Evolutionary conservation across 495 filamentous ascomycete species (phyloP).

Genomic region (Aeminium ludgeri): DNA sequence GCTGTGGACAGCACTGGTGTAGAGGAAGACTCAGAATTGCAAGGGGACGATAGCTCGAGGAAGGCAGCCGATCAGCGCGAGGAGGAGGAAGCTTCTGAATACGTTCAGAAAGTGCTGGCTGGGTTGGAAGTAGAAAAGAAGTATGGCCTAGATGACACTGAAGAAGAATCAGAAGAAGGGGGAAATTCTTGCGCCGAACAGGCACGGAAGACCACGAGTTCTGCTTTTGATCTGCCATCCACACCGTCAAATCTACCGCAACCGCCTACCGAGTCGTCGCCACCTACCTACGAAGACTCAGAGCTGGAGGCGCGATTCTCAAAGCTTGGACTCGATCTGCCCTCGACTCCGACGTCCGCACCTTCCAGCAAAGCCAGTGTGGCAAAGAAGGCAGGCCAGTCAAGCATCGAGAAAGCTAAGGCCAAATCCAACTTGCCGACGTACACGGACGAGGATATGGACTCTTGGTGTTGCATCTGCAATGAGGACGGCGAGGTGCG

Average conservation of each 20-base stretch:
- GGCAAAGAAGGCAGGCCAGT: slow-evolving; percentile 4
- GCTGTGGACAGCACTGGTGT: no score
- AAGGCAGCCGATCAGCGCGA: slow-evolving; percentile 7
- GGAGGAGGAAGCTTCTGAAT: slow-evolving; percentile 21
- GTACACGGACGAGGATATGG: slow-evolving; percentile 45
- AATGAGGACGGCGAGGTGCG: slow-evolving; percentile 45
- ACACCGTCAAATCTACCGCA: slow-evolving; percentile 9
- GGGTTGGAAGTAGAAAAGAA: slow-evolving; percentile 20
- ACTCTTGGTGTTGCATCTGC: slow-evolving; percentile 55
- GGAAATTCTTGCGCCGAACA: neutral
- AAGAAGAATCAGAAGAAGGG: slow-evolving; percentile 1
- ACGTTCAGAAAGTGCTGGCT: slow-evolving; percentile 21
- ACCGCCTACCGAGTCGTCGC: neutral
- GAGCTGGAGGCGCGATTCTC: slow-evolving; percentile 12
- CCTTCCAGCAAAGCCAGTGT: slow-evolving; percentile 9
- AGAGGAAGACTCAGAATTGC: neutral
- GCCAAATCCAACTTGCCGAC: slow-evolving; percentile 18
- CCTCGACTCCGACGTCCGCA: slow-evolving; percentile 18
- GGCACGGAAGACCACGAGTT: neutral
- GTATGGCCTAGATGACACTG: slow-evolving; percentile 6
- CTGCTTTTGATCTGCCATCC: slow-evolving; percentile 8
- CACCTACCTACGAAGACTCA: slow-evolving; percentile 14
- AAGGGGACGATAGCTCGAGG: neutral
- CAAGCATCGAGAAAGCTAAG: slow-evolving; percentile 6
- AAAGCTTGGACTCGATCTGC: slow-evolving; percentile 15